Evolutionary conservation across 2,329 filamentous ascomycete species (phyloP), one percentile per base, ranked within the genome.

Genomic region (Fusarium sororula): DNA sequence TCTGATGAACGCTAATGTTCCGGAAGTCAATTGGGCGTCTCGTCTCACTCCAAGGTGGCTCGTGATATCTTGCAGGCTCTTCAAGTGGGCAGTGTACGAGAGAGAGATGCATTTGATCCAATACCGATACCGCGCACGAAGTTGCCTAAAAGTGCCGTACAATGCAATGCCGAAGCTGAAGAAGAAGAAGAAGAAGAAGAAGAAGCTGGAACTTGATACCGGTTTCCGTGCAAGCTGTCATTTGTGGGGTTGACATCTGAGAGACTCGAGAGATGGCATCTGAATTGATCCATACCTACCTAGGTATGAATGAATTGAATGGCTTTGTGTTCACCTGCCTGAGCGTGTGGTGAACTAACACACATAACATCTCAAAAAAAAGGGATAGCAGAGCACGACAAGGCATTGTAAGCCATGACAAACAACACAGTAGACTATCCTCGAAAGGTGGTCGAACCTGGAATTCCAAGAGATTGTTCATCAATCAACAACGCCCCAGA

Each of bases 391-490:
- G 47, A 39, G 30, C 41, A 37, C 45, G 56, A 45, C n/a, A 64
- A 41, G 41, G 37, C 60, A 24, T 58, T 53, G 62, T 74, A 59
- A 73, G 58, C 57, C 45, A 68, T 74, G 71, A 74, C 71, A 72
- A 68, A 73, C 57, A 55, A 53, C 50, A 39, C 45, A 63, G 54
- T 28, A 30, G n/a, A 68, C 41, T 24, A 53, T 50, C 42, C 35
- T 58, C 53, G 59, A 63, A 50, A 39, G 18, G 41, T 48, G 24
- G 26, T 44, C 32, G 38, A 37, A 47, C 48, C 22, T 69, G 37
- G 39, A 53, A 54, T 67, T 59, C 35, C n/a, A 72, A 60, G 50
- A 47, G 63, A 38, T 51, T 55, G 55, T 57, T 68, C 62, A 41
- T 58, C 55, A 51, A 51, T 51, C 22, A 48, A 28, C n/a, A 56